phyloP scores from a whole-genome alignment of 768 basidiomycete species.

The Pisolithus microcarpus region DNA sequence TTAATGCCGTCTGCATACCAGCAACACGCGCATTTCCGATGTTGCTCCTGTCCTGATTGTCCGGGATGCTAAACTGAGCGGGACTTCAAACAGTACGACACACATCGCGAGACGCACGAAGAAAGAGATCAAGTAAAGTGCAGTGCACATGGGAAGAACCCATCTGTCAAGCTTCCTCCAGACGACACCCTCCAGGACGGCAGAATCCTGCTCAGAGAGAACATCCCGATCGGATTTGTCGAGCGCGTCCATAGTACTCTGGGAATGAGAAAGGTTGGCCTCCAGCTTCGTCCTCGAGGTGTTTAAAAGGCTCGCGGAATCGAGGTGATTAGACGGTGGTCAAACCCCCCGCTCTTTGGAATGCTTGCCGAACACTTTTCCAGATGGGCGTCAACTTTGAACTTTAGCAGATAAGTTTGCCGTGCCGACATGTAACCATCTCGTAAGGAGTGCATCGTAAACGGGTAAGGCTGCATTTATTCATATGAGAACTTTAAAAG shows the following conservation, averaged over 20 bases:
- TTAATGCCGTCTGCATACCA: constrained; percentile 48
- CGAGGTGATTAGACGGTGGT: too few species aligned
- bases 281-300: not conserved
- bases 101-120: constrained; percentile 31
- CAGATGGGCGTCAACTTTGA: too few species aligned
- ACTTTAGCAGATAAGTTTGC: too few species aligned
- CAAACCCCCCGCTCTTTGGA: too few species aligned
- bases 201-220: constrained; percentile 10
- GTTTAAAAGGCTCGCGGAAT: too few species aligned
- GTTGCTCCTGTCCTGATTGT: constrained; percentile 33
- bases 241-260: constrained; percentile 5
- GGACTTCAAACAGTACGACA: not conserved
- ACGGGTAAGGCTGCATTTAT: too few species aligned
- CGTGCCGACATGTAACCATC: too few species aligned
- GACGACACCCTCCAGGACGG: constrained; percentile 31
- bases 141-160: constrained; percentile 41
- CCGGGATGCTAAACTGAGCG: not conserved
- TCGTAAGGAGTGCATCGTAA: too few species aligned
- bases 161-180: constrained; percentile 46
- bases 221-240: constrained; percentile 3
- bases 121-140: constrained; percentile 48
- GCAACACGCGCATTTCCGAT: constrained; percentile 57
- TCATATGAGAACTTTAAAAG: too few species aligned
- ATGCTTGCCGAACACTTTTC: too few species aligned
- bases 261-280: not conserved